Evolutionary conservation across 257 asterid genomes (phyloP), one percentile per base, ranked within the genome.

Genomic region (Solanum sparsipilum): DNA sequence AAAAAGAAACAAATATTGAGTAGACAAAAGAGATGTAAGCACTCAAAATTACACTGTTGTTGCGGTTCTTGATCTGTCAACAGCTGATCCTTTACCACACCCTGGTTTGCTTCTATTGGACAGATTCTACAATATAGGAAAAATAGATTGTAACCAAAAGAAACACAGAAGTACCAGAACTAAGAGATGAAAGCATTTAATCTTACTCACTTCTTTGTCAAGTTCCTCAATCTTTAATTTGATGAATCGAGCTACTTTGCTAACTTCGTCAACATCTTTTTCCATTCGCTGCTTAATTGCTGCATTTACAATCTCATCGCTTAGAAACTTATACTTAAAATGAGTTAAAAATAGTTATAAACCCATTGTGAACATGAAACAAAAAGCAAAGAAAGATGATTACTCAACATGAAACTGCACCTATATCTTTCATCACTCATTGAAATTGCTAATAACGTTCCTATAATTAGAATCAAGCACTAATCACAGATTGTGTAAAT

Each of bases 221-320:
- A 97, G 95, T 88, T 93, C 98, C 93, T 97, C 99, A 36, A 97
- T 88, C 92, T 95, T 96, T 78, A 93, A 92, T 92, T 96, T 97
- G 52, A 97, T 94, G 32, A 87, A 83, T 76, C 98, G 98, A 12
- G 99, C 96, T 91, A 95, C 90, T 94, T 93, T 95, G 82, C 98
- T 98, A 86, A 97, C 99, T 93, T 97, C 99, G 78, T 96, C 99
- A 68, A 97, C 98, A 92, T 97, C 99, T 88, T 95, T 97, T 94
- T 95, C 99, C 99, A 97, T 97, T 72, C 96, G 93, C 91, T 96
- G 96, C 95, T 96, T 97, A 90, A 97, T 97, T 84, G 92, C 99
- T 97, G 94, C 86, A 90, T 20, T 86, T 44, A 86, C 65, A 36
- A 31, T 52, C 21, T 86, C 52, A 86, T 27, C 25, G 48, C 65